These are phyloP conservation scores for Annulohypoxylon stygium DNA, from an alignment of 495 filamentous ascomycete genomes.

Conservation along the genomic window DNA sequence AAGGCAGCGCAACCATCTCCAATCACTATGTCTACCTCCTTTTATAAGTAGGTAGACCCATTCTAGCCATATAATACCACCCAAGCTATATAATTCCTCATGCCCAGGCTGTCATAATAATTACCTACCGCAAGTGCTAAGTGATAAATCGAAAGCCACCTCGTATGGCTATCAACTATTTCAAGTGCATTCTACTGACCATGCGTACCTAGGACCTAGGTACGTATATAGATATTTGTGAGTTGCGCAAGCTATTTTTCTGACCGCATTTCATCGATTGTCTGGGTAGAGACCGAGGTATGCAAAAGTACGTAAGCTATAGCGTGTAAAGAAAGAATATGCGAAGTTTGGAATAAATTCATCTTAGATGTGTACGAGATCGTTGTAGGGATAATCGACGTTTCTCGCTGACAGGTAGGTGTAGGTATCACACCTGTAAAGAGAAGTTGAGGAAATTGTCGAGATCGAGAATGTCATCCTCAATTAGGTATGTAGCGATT, in stretches of 20 bases:
- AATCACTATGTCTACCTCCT: conserved; percentile 15
- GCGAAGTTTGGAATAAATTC: background rate
- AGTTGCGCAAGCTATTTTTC: background rate
- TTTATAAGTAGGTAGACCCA: conserved; percentile 17
- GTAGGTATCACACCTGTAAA: conserved; percentile 8
- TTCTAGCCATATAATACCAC: conserved; percentile 21
- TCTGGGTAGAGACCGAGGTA: background rate
- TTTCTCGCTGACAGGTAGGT: conserved; percentile 1
- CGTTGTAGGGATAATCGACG: conserved; percentile 1
- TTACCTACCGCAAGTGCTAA: background rate
- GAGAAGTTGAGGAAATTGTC: conserved; percentile 8
- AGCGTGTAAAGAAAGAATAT: conserved; percentile 10
- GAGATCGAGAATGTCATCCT: conserved; percentile 28
- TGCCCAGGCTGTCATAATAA: conserved; percentile 2
- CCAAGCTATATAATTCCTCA: conserved; percentile 8
- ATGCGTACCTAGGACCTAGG: background rate
- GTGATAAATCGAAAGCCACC: background rate
- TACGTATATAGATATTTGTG: background rate
- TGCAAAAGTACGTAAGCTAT: background rate
- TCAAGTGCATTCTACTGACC: no score
- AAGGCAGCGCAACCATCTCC: conserved; percentile 4
- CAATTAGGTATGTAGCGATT: conserved; percentile 6
- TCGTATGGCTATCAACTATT: background rate
- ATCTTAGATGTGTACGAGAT: background rate
- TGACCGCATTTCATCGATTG: background rate